Percentiles rank a stretch among this genome's conserved stretches.
Evolutionary conservation across 306 rosid species (phyloP).

Genomic region (Vicia sativa): DNA sequence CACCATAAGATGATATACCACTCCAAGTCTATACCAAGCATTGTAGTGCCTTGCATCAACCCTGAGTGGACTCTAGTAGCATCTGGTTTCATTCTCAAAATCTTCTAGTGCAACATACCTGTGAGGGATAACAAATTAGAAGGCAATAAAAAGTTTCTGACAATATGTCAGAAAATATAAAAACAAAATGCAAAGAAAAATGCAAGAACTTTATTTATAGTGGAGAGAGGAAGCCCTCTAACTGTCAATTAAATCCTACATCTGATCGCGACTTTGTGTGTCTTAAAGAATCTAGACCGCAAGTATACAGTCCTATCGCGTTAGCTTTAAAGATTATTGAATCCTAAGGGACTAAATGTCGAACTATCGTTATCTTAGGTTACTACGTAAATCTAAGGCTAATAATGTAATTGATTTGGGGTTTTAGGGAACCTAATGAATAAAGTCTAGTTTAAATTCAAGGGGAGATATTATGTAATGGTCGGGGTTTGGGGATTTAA

Average conservation of each 20-base stretch:
- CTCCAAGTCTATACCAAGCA: constrained; percentile 98
- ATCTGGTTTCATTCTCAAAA: constrained; percentile 89
- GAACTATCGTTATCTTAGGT: no score
- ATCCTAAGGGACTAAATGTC: no score
- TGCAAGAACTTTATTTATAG: background rate
- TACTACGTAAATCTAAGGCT: no score
- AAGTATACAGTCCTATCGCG: no score
- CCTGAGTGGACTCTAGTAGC: constrained; percentile 89
- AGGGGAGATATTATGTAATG: no score
- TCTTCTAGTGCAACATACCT: constrained; percentile 91
- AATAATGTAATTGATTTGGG: no score
- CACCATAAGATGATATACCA: constrained; percentile 93
- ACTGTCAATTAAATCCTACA: background rate
- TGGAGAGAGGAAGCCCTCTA: background rate
- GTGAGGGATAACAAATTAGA: constrained; percentile 37
- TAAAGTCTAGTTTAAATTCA: no score
- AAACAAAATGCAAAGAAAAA: background rate
- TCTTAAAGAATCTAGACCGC: no score
- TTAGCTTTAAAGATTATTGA: no score
- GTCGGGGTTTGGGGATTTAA: no score
- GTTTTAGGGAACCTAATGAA: no score
- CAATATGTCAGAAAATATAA: background rate
- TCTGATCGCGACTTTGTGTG: no score
- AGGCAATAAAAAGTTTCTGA: constrained; percentile 28
- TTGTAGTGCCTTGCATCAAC: constrained; percentile 92